phyloP scores from a whole-genome alignment of 2,329 filamentous ascomycete genomes.

The Helotiales sp. region DNA sequence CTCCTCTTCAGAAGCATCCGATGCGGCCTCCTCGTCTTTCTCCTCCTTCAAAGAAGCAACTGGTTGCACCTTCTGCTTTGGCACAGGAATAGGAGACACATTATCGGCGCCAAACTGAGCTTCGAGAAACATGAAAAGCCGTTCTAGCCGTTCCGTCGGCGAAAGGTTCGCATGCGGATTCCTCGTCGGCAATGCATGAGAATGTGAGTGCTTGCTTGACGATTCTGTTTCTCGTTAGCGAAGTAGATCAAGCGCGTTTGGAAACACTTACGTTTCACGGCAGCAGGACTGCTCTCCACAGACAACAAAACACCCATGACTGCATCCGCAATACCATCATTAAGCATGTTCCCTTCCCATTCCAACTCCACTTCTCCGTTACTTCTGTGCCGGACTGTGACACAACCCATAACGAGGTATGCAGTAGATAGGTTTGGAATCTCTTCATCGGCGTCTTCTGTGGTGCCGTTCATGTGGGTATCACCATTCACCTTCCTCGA shows the following conservation, averaged over 20 bases:
- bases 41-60: slow-evolving; percentile 25
- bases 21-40: slow-evolving; percentile 26
- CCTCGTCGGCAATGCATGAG: slow-evolving; percentile 49
- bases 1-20: slow-evolving; percentile 35
- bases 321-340: slow-evolving; percentile 96
- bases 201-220: slow-evolving; percentile 56
- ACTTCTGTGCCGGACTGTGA: slow-evolving; percentile 74
- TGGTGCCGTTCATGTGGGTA: slow-evolving; percentile 38
- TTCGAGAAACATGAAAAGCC: slow-evolving; percentile 94
- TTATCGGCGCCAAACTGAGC: slow-evolving; percentile 89
- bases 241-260: slow-evolving; percentile 21
- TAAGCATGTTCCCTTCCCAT: slow-evolving; percentile 98
- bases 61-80: slow-evolving; percentile 52
- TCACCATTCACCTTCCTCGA: slow-evolving; percentile 39
- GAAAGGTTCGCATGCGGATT: slow-evolving; percentile 76
- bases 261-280: slow-evolving; percentile 76
- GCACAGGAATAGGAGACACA: slow-evolving; percentile 71
- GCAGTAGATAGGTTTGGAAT: slow-evolving; percentile 53
- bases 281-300: slow-evolving; percentile 90
- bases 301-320: slow-evolving; percentile 91
- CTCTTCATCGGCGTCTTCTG: slow-evolving; percentile 65
- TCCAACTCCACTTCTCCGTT: slow-evolving; percentile 85
- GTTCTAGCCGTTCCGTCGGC: slow-evolving; percentile 74
- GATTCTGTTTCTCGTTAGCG: slow-evolving; percentile 47
- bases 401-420: slow-evolving; percentile 84